These are phyloP conservation scores for Fraxinus ornus DNA, from an alignment of 305 asterid species.

Conservation along the genomic window DNA sequence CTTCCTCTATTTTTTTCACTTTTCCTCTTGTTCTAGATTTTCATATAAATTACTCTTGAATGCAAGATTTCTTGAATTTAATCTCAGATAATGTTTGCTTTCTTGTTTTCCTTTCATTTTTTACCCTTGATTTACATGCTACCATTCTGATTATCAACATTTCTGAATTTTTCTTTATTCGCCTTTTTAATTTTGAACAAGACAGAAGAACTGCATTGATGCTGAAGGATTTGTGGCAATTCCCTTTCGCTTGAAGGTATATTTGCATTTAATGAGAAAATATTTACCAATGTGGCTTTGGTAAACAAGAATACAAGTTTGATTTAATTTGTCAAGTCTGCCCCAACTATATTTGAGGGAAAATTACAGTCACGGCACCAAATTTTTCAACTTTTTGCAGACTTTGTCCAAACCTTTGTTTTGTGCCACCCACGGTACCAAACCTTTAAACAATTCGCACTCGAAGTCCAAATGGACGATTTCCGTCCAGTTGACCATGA, in stretches of 20 bases:
- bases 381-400: no score
- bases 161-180: background rate
- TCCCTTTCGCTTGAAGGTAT: background rate
- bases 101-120: background rate
- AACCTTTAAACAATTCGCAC: no score
- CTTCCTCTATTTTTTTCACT: no score
- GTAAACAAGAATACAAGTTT: slow-evolving; percentile 36
- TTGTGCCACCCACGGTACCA: no score
- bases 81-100: background rate
- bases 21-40: background rate
- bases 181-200: background rate
- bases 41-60: background rate
- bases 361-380: no score
- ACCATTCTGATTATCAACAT: background rate
- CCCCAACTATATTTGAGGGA: slow-evolving; percentile 30
- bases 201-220: background rate
- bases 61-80: background rate
- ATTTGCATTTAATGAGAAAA: background rate
- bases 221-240: background rate
- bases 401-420: no score
- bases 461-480: no score
- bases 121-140: background rate
- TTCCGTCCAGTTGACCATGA: no score
- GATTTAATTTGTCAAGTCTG: slow-evolving; percentile 42
- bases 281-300: slow-evolving; percentile 21